Percentiles rank a stretch among this genome's conserved stretches.
Evolutionary conservation across 345 rosid genomes (phyloP).

Genomic region (Populus pruinosa): DNA sequence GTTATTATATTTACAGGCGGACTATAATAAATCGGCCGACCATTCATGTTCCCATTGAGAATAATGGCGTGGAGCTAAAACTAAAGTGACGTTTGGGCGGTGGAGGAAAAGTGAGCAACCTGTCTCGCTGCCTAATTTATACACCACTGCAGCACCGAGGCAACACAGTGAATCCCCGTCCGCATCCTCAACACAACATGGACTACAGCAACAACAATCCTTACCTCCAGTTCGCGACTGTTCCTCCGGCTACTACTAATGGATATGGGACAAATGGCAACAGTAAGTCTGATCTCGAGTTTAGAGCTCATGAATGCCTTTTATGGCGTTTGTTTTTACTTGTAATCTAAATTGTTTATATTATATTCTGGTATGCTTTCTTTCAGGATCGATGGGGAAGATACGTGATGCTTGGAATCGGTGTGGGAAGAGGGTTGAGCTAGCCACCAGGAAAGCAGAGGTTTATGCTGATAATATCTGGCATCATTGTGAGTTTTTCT

Average conservation of each 20-base stretch:
- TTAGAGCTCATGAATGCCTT: background rate
- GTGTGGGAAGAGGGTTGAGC: conserved; percentile 59
- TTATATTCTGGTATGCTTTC: background rate
- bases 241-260: conserved; percentile 1
- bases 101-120: background rate
- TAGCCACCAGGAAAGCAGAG: conserved; percentile 57
- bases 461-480: conserved; percentile 50
- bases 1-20: too few species aligned
- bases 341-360: too few species aligned
- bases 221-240: conserved; percentile 38
- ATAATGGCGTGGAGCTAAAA: background rate
- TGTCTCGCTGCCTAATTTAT: background rate
- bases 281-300: conserved; percentile 26
- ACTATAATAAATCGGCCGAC: background rate
- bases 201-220: conserved; percentile 31
- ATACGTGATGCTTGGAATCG: conserved; percentile 48
- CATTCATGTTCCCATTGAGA: background rate
- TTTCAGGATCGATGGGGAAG: conserved; percentile 52
- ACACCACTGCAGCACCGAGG: background rate
- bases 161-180: background rate
- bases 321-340: background rate
- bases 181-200: conserved; percentile 4
- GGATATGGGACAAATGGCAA: conserved; percentile 27
- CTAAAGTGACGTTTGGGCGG: background rate
- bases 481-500: conserved; percentile 45